Evolutionary conservation across 495 filamentous ascomycete genomes (phyloP), one percentile per base, ranked within the genome.

Genomic region (Aspergillus hancockii): DNA sequence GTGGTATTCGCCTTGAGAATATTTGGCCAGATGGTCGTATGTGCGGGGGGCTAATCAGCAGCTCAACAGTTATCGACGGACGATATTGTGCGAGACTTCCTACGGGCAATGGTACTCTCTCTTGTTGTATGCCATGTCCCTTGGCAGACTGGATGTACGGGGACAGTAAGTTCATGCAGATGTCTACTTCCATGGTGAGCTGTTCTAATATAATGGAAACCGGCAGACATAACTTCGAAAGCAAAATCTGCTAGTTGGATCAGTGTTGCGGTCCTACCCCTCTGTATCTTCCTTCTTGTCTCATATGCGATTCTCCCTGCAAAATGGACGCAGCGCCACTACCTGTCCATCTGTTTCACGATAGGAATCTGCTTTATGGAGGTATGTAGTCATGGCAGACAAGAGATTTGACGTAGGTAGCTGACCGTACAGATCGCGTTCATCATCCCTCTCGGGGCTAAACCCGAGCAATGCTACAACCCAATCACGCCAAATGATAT

Each of bases 401-500:
- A 5, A 5, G 8, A 3, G 5, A 5, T n/a, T n/a, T n/a, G 21
- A n/a, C 25, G 41, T 46, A 21, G 54, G 16, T 49, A 47, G 55
- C 67, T 59, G 55, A 62, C 25, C 18, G 19, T 54, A 8, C 16
- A 67, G 70, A 64, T 77, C 52, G 93, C 90, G 4, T 96, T 98
- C 71, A 90, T 97, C 59, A 88, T 98, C 40, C 95, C 94, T 9
- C 83, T 98, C 38, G 92, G 85, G 6, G 82, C 86, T 8, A 84
- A 89, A 65, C 90, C 93, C 18, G 71, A 90, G 3, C 85, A 96
- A 80, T 98, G 94, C 67, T 89, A 84, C 65, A 90, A 98, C 64
- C 77, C 79, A 31, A 97, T 98, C 66, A 98, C 94, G 2, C 95
- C 94, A 0, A 88, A 97, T 66, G 90, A 93, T 63, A 97, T 97